Percentiles rank a stretch among this genome's conserved stretches.
Evolutionary conservation across 371 early-diverging fungal genomes (phyloP).

Genomic region (Mycotypha africana): DNA sequence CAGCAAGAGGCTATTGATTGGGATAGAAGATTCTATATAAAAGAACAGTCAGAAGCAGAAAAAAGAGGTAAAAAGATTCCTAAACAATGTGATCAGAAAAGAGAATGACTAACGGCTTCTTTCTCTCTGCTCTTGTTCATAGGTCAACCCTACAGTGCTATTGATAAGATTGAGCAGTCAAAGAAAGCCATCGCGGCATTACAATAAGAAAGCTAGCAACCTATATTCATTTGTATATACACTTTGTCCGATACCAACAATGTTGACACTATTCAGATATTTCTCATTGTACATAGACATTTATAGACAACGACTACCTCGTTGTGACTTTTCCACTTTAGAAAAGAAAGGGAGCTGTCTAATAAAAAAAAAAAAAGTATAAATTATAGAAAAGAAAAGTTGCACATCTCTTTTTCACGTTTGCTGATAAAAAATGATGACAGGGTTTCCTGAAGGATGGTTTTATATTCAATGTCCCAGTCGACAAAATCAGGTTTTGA

Average conservation of each 20-base stretch:
- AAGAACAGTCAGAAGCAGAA: constrained; percentile 21
- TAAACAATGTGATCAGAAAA: background rate
- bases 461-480: constrained; percentile 12
- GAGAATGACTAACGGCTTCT: no score
- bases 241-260: no score
- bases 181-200: constrained; percentile 7
- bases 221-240: no score
- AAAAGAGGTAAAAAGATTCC: constrained; percentile 17
- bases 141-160: constrained; percentile 18
- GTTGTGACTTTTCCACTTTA: background rate
- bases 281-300: no score
- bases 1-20: constrained; percentile 33
- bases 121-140: background rate
- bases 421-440: constrained; percentile 4
- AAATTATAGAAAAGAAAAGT: background rate
- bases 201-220: background rate
- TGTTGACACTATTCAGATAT: no score
- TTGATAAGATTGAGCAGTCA: constrained; percentile 23
- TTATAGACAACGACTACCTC: background rate
- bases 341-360: background rate
- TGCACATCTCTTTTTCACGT: background rate
- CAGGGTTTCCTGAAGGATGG: constrained; percentile 11
- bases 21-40: constrained; percentile 28
- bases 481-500: constrained; percentile 12
- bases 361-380: no score